A percentile compares a stretch with the other conserved stretches of the same genome.
Conservation (phyloP, 106 monocot species). For the Ottelia alismoides region DNA sequence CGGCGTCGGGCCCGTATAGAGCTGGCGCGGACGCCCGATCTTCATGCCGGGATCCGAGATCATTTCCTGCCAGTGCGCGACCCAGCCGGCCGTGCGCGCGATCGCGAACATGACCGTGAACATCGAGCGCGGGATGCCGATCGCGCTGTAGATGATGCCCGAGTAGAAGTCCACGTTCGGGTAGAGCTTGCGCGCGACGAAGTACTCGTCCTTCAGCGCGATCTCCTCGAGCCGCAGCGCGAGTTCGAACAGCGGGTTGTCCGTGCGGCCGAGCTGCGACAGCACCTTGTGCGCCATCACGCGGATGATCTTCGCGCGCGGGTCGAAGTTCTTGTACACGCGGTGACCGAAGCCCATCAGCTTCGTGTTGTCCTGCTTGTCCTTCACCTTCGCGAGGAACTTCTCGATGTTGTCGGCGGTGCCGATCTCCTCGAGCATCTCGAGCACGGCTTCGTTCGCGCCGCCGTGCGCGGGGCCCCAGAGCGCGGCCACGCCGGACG, state of each 20-base stretch:
- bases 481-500: no score
- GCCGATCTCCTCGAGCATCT: no score
- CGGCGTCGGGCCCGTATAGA: neutral
- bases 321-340: conserved; percentile 1
- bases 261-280: neutral
- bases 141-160: neutral
- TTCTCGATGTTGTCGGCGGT: no score
- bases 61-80: neutral
- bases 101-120: neutral
- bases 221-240: neutral
- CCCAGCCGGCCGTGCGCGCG: neutral
- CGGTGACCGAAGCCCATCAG: no score
- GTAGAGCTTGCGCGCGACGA: neutral
- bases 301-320: neutral
- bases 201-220: neutral
- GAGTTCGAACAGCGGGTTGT: neutral
- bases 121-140: neutral
- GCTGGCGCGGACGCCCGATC: neutral
- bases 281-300: neutral
- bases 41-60: neutral
- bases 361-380: no score
- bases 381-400: no score
- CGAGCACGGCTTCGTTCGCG: no score
- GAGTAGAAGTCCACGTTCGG: neutral
- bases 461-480: no score